Percentiles rank a stretch among this genome's conserved stretches.
These are phyloP conservation scores for Talaromyces sp. DNA, from an alignment of 2,329 filamentous ascomycete species.

Conservation along the genomic window DNA sequence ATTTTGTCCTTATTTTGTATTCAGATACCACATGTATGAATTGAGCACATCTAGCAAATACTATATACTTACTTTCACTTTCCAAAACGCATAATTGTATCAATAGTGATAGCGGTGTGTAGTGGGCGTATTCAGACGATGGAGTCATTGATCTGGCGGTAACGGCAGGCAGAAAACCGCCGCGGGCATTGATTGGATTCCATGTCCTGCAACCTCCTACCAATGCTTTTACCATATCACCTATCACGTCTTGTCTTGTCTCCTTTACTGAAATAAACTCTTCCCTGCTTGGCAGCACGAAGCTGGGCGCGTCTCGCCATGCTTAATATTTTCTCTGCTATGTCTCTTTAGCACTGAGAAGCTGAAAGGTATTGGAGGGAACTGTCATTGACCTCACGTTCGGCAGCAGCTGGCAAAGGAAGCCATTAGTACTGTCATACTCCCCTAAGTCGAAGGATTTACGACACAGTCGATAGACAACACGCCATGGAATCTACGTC, in stretches of 20 bases:
- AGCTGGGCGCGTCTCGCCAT: slow-evolving; percentile 9
- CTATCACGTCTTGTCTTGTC: background rate
- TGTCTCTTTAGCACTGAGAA: slow-evolving; percentile 5
- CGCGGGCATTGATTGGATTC: slow-evolving; percentile 8
- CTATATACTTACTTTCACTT: background rate
- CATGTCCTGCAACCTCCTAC: background rate
- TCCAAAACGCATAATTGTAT: no score
- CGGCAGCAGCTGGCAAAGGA: background rate
- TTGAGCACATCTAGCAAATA: background rate
- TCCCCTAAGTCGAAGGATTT: background rate
- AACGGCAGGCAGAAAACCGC: background rate
- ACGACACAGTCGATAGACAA: background rate
- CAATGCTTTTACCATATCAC: background rate
- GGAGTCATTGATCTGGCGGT: slow-evolving; percentile 4
- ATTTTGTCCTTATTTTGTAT: background rate
- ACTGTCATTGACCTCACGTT: background rate
- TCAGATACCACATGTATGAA: slow-evolving; percentile 11
- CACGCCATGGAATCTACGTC: slow-evolving; percentile 29
- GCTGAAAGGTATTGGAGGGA: slow-evolving; percentile 8
- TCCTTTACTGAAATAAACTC: background rate
- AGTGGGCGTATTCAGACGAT: background rate
- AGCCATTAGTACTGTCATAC: background rate
- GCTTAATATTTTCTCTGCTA: slow-evolving; percentile 2
- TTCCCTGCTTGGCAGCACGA: slow-evolving; percentile 7
- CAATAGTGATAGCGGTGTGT: background rate